These are phyloP conservation scores for Wallacemonas sp. DNA, from an alignment of 208 protist species.

Conservation along the genomic window DNA sequence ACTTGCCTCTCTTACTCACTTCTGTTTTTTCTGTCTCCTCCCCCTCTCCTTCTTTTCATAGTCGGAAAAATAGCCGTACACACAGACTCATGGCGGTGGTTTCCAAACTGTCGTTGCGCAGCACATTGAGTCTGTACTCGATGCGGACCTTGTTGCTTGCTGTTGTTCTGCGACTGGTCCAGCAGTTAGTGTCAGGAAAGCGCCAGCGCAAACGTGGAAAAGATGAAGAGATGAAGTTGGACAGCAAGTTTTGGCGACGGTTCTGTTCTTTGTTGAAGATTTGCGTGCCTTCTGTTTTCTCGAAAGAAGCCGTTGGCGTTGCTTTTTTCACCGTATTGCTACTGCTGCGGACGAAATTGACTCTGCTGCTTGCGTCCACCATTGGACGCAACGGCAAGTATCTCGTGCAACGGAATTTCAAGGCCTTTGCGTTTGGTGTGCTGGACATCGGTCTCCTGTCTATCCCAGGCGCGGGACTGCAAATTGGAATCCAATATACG, in stretches of 20 bases:
- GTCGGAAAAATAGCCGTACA: neutral
- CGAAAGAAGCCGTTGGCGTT: slow-evolving; percentile 47
- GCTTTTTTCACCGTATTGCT: slow-evolving; percentile 49
- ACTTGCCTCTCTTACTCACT: neutral
- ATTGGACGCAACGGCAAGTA: slow-evolving; percentile 51
- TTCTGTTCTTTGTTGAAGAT: slow-evolving; percentile 59
- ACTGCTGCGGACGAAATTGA: slow-evolving; percentile 55
- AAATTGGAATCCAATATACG: slow-evolving; percentile 67
- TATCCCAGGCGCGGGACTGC: slow-evolving; percentile 65
- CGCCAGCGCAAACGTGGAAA: slow-evolving; percentile 11
- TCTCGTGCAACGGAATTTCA: slow-evolving; percentile 62
- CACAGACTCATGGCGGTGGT: slow-evolving; percentile 19
- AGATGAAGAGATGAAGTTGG: slow-evolving; percentile 27
- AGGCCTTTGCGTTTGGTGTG: slow-evolving; percentile 64
- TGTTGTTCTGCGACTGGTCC: slow-evolving; percentile 24
- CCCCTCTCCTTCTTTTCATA: neutral
- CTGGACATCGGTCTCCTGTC: slow-evolving; percentile 61
- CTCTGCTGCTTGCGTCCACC: slow-evolving; percentile 53
- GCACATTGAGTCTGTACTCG: slow-evolving; percentile 31
- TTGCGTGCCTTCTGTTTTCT: slow-evolving; percentile 55
- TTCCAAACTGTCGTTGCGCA: slow-evolving; percentile 25
- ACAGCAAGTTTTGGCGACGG: slow-evolving; percentile 53
- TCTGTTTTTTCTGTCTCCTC: neutral
- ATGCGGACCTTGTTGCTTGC: slow-evolving; percentile 28
- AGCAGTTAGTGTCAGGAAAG: slow-evolving; percentile 11